Conservation (phyloP, 169 alveolate genomes). For the Plasmodium inui region DNA sequence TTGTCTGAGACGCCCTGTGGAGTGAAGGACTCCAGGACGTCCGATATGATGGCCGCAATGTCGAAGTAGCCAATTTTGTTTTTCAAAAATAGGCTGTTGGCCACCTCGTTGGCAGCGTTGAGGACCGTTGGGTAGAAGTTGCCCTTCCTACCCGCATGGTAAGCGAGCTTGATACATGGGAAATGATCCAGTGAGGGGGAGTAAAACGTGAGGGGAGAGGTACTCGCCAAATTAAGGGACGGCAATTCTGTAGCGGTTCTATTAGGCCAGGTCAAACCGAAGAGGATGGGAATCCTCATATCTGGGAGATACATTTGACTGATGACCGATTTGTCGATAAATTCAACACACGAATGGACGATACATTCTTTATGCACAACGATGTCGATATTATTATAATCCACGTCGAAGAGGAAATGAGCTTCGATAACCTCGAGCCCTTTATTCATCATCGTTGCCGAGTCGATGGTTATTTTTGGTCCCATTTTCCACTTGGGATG, state of each 20-base stretch:
- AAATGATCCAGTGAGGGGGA: slow-evolving; percentile 81
- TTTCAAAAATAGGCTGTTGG: slow-evolving; percentile 82
- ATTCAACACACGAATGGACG: slow-evolving; percentile 88
- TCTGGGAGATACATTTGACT: slow-evolving; percentile 89
- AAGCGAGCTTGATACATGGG: slow-evolving; percentile 87
- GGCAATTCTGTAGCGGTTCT: slow-evolving; percentile 50
- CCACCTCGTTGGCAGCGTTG: slow-evolving; percentile 89
- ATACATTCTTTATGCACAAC: slow-evolving; percentile 89
- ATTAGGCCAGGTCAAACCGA: slow-evolving; percentile 85
- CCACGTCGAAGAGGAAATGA: slow-evolving; percentile 86
- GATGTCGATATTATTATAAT: slow-evolving; percentile 81
- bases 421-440: slow-evolving; percentile 91
- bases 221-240: slow-evolving; percentile 75
- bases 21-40: slow-evolving; percentile 59
- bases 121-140: slow-evolving; percentile 88
- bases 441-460: slow-evolving; percentile 92
- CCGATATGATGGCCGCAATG: slow-evolving; percentile 76
- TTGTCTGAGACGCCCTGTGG: slow-evolving; percentile 23
- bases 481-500: slow-evolving; percentile 93
- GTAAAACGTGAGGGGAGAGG: slow-evolving; percentile 78
- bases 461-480: slow-evolving; percentile 88
- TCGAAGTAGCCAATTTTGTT: slow-evolving; percentile 77
- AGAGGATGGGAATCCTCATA: slow-evolving; percentile 87
- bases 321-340: slow-evolving; percentile 86
- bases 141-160: slow-evolving; percentile 87